Base-by-base conservation (phyloP, 192 early-diverging fungal genomes). In the Mortierella hygrophila region DNA sequence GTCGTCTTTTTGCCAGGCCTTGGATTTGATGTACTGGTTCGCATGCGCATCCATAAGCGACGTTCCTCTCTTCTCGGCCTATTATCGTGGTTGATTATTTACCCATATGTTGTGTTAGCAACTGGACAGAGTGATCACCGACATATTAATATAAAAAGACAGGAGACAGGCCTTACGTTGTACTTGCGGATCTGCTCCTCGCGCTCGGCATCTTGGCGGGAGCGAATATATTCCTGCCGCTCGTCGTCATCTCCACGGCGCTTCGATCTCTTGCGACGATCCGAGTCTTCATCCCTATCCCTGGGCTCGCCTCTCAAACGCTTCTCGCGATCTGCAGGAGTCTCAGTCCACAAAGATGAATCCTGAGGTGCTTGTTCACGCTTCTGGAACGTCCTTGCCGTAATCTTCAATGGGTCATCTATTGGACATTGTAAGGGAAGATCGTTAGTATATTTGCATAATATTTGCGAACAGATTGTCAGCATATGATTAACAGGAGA, bases 301-400 rank as follows among this genome's bases (percentile, higher is more conserved):
- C 60, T 76, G 5, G 82, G 74, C 44, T 80, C 81, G 40, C 83
- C 87, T 82, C 82, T 40, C 81, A 88, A 42, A 71, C 88, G 57
- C 38, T 89, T 82, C 46, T 88, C 84, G 42, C 85, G 88, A 52
- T 93, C 90, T 35, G 89, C 82, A 20, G 92, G 92, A 0, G 91
- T 92, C 70, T 93, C 92, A 26, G 92, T 93, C 92, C 92, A 93
- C 4, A 89, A 80, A 0, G 91, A 88, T 52, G 88, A 89, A 68
- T 93, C 91, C 37, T 88, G 80, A 11, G 90, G 80, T 32, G 72
- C 70, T 18, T 81, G 80, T 54, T 83, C 89, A 2, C 81, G 71
- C 68, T 88, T 90, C 29, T 82, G 85, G 72, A 93, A 93, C n/a
- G 89, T 82, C 13, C 92, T 80, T n/a, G 84, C 75, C 26, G 84